Conservation (phyloP, 345 rosid species). For the Linum lewisii region DNA sequence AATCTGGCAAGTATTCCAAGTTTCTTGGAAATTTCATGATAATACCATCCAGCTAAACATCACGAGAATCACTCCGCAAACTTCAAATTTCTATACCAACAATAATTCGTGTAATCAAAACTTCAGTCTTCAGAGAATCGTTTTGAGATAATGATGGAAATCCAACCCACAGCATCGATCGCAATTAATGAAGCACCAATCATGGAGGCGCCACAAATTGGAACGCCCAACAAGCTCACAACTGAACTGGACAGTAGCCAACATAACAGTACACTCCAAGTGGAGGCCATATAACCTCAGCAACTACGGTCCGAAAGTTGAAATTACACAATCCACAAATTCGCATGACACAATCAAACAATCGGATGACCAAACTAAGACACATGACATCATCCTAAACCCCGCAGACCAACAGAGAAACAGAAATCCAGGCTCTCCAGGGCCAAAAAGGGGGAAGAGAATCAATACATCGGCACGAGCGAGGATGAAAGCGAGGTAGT, state of each 20-base stretch:
- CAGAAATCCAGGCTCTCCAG: background rate
- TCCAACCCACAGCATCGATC: too few species aligned
- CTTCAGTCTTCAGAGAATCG: too few species aligned
- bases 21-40: background rate
- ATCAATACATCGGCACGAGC: constrained; percentile 68
- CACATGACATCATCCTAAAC: background rate
- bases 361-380: constrained; percentile 10
- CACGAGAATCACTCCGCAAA: background rate
- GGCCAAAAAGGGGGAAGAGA: background rate
- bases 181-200: too few species aligned
- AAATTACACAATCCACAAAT: background rate
- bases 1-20: background rate
- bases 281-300: background rate
- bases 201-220: too few species aligned
- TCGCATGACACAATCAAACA: background rate
- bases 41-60: background rate
- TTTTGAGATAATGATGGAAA: too few species aligned
- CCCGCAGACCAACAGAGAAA: background rate
- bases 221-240: too few species aligned
- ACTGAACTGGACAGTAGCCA: too few species aligned
- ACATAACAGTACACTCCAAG: too few species aligned
- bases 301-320: background rate
- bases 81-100: too few species aligned
- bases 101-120: too few species aligned
- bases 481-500: constrained; percentile 85